Base-by-base conservation (phyloP, 2,329 filamentous ascomycete species). In the Diaporthe aspalathi region DNA sequence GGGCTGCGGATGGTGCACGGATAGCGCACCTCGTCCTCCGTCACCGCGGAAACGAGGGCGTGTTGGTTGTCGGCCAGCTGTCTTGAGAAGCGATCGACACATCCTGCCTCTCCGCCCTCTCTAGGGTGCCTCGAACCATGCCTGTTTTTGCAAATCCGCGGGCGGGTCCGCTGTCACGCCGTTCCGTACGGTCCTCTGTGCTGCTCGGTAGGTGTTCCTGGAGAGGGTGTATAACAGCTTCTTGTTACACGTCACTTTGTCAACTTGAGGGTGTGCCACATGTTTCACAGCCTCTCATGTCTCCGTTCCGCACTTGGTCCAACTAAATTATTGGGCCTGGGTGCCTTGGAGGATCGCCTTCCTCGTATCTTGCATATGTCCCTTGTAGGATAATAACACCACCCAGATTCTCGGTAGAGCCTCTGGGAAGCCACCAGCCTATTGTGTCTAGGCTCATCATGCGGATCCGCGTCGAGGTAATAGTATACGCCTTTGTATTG, bases 361-460 rank as follows among this genome's bases (percentile, higher is more conserved):
- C 54, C 32, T 17, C 12, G 27, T 35, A 43, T 29, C 24, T 32
- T 17, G 12, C 3, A 20, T 38, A 22, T 38, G 17, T 32, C 43
- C 40, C 22, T 9, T 49, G 43, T 6, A 0, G 53, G 20, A 14
- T 32, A 63, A 35, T n/a, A n/a, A 27, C 20, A 47, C 20, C 27
- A 63, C n/a, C 27, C 43, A 32, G 45, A 16, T n/a, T 32, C 60
- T 63, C 43, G 60, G 43, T 49, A 63, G 43, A 57, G n/a, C 32
- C n/a, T 5, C 7, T 24, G n/a, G 20, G 32, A 20, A 38, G 35
- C 53, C 53, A 24, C 24, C 32, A 57, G n/a, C 32, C 35, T 27
- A 38, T 45, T 20, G 20, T 22, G 1, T 1, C 20, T 22, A 5
- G 27, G 3, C 43, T 63, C 20, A 35, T 47, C 16, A 3, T 38